Base-by-base conservation (phyloP, 805 yeast species). In the Alloascoidea hylecoeti region DNA sequence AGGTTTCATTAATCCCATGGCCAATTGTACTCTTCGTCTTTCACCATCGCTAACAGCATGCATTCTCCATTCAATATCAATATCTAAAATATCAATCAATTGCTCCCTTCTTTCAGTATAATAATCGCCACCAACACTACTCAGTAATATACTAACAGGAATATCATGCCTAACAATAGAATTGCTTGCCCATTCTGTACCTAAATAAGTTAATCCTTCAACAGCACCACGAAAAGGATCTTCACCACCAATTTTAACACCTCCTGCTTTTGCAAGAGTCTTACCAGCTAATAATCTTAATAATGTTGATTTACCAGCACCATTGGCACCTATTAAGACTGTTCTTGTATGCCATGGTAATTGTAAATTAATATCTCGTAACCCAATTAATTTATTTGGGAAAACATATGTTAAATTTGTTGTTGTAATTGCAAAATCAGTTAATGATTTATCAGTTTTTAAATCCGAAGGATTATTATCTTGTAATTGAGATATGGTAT, bases 161-260 rank as follows among this genome's bases (percentile, higher is more conserved):
- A 92, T 83, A 55, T 92, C 98, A 44, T 96, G 66, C 49, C 88
- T 77, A 4, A 89, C 92, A 37, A 88, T 76, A 15, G 84, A 82
- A 58, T 86, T 92, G 39, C 81, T 72, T 4, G 95, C 95, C 98
- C 98, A 92, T 52, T 92, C 98, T 0, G 97, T 92, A 3, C 98
- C 98, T 34, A 92, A 60, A 52, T 89, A 89, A 0, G 95, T 82
- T 17, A 63, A 54, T 12, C 60, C 62, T 5, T 48, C 47, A 35
- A 63, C 51, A 39, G 68, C 63, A 14, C 69, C 69, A n/a, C 83
- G 63, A 59, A 92, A 92, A 2, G 98, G 98, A 50, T 92, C 94
- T 38, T 70, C 63, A 1, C 95, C 95, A 23, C 84, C 82, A n/a
- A 92, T 69, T 16, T 55, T 48, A 18, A 92, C 72, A 12, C 62